Base-by-base conservation (phyloP, 495 filamentous ascomycete species). In the Hypoxylon crocopeplum region DNA sequence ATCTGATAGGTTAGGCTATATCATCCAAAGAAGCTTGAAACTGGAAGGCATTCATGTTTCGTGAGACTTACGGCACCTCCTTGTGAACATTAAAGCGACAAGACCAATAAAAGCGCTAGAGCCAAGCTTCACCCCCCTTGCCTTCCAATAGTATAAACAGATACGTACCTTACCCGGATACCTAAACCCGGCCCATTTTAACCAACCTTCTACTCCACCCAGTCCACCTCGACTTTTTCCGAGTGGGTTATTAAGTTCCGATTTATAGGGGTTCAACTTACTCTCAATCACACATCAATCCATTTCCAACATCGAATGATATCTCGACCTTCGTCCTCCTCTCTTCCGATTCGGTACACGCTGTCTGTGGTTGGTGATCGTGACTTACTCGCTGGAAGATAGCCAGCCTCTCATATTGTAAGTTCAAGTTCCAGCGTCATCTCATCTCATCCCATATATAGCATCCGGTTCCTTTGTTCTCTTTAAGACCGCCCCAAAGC, bases 221-320 rank as follows among this genome's bases (percentile, higher is more conserved):
- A n/a, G n/a, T 54, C 54, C 59, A 41, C 33, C 29, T 52, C 45
- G 20, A 58, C 60, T 58, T 58, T 63, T 63, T 57, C 59, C 52
- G 52, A 57, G 32, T 57, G 52, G 59, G 47, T 15, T 48, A 48
- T 37, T 57, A 57, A 53, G 21, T 63, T 57, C 60, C 48, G 46
- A 54, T 32, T 53, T 64, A 64, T 64, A 64, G 61, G 61, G 61
- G 61, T 41, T 59, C 61, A 51, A 59, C 45, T 55, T 37, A 36
- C 3, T 19, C 13, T 33, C 13, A 53, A 64, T 52, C 59, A 62
- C 51, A 56, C 11, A 48, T 39, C 34, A 34, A 49, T 49, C 42
- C 15, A 34, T 51, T 57, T 55, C 36, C 38, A 32, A 49, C 34
- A 55, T 64, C 55, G 61, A 64, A 64, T 59, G 61, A 64, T 57